phyloP scores from a whole-genome alignment of 768 basidiomycete species.

The Agrocybe pediades region DNA sequence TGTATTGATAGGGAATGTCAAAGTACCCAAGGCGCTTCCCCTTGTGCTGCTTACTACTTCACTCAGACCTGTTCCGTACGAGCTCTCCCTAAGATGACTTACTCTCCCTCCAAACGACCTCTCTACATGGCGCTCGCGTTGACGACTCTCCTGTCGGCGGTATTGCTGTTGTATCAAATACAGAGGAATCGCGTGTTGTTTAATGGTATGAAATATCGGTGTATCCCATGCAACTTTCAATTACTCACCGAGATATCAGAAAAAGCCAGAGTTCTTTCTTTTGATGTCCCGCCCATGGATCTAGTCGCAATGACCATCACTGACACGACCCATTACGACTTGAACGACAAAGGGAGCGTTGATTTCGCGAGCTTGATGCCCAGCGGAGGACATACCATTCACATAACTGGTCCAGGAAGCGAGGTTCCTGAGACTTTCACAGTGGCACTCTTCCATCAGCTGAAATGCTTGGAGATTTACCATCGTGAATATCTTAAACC shows the following conservation, averaged over 20 bases:
- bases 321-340: conserved; percentile 2
- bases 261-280: not conserved
- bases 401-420: not conserved
- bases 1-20: no score
- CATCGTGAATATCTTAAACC: not conserved
- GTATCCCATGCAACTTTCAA: not conserved
- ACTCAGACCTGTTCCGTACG: no score
- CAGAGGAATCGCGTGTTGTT: no score
- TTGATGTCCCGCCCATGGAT: conserved; percentile 4
- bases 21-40: no score
- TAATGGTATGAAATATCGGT: no score
- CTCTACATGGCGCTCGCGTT: no score
- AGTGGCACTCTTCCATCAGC: conserved; percentile 7
- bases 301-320: conserved; percentile 10
- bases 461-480: conserved; percentile 5
- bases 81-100: no score
- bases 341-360: not conserved
- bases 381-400: not conserved
- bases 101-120: no score
- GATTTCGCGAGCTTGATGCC: conserved; percentile 7
- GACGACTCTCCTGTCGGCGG: no score
- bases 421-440: not conserved
- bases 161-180: no score
- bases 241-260: not conserved
- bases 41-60: no score